A percentile compares a stretch with the other conserved stretches of the same genome.
Evolutionary conservation across 345 rosid species (phyloP).

Genomic region (Alliaria petiolata): DNA sequence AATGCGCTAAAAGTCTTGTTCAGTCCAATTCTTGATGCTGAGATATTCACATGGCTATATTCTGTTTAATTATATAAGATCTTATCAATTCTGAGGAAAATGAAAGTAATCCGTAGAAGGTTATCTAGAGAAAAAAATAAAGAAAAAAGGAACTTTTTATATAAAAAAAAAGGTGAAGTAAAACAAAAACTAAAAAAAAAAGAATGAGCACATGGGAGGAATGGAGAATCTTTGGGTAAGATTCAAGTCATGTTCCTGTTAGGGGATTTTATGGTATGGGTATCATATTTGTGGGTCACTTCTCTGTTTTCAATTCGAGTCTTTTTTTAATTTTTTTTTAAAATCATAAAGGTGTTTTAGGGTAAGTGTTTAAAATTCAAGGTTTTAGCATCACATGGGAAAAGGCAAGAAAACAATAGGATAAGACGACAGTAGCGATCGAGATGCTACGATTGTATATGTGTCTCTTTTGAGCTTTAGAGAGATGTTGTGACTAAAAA

Average conservation of each 20-base stretch:
- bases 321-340: neutral
- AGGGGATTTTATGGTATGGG: slow-evolving; percentile 26
- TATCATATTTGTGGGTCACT: slow-evolving; percentile 14
- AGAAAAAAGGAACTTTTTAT: slow-evolving; percentile 4
- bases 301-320: neutral
- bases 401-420: slow-evolving; percentile 3
- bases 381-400: slow-evolving; percentile 14
- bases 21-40: neutral
- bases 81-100: neutral
- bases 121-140: neutral
- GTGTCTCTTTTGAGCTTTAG: neutral
- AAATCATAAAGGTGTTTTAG: neutral
- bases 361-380: neutral
- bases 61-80: neutral
- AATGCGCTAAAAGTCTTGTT: neutral
- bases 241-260: slow-evolving; percentile 29
- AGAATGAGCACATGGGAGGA: slow-evolving; percentile 28
- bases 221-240: slow-evolving; percentile 24
- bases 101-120: neutral
- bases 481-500: neutral
- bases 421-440: slow-evolving; percentile 1
- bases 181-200: slow-evolving; percentile 13
- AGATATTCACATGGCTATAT: slow-evolving; percentile 16
- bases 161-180: slow-evolving; percentile 3
- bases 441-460: neutral